Percentiles rank a stretch among this genome's conserved stretches.
Evolutionary conservation across 306 rosid genomes (phyloP).

Genomic region (Cucurbita ficifolia): DNA sequence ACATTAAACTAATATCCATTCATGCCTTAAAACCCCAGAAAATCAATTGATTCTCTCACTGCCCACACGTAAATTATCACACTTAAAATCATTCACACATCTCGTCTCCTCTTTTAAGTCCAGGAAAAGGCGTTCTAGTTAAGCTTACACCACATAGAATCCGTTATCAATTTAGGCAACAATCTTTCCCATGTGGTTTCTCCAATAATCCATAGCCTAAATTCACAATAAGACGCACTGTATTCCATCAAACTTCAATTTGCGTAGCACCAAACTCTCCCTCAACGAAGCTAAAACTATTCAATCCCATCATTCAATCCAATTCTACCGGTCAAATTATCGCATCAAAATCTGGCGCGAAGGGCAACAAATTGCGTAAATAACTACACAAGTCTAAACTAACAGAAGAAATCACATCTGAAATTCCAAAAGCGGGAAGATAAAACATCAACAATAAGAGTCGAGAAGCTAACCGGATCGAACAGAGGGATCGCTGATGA

Average conservation of each 20-base stretch:
- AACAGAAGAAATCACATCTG: neutral
- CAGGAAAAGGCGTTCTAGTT: no score
- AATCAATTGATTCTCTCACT: neutral
- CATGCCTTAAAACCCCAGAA: neutral
- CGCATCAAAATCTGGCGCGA: neutral
- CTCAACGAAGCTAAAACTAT: neutral
- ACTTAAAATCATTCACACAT: neutral
- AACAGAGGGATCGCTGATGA: constrained; percentile 45
- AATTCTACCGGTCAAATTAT: neutral
- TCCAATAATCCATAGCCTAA: neutral
- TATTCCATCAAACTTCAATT: neutral
- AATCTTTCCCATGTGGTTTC: neutral
- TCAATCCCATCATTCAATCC: neutral
- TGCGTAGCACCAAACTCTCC: neutral
- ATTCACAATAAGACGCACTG: neutral
- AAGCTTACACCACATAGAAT: neutral
- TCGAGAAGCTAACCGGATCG: constrained; percentile 49
- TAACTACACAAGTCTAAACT: neutral
- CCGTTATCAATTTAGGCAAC: neutral
- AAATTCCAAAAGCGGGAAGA: neutral
- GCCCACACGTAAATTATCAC: neutral
- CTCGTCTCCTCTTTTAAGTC: neutral
- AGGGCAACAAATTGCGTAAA: neutral
- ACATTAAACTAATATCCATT: neutral
- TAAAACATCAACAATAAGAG: neutral